phyloP scores from a whole-genome alignment of 2,329 filamentous ascomycete genomes.

The Trichoderma oligosporum region DNA sequence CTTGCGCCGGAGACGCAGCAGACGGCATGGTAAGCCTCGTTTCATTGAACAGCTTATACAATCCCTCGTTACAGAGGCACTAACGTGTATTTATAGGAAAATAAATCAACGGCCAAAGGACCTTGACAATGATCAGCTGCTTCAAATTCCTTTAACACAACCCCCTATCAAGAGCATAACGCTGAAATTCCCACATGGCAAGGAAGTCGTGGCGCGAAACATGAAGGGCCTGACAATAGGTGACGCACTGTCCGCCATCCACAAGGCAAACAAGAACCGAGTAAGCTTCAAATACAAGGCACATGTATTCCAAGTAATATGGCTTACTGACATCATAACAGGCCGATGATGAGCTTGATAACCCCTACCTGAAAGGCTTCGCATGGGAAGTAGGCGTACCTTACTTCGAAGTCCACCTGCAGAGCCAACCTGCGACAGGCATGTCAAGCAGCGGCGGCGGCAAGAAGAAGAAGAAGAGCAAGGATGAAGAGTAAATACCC shows the following conservation, averaged over 20 bases:
- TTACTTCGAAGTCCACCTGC: slow-evolving; percentile 79
- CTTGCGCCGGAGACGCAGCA: slow-evolving; percentile 81
- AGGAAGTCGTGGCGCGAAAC: slow-evolving; percentile 82
- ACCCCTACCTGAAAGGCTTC: slow-evolving; percentile 86
- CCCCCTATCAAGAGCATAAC: slow-evolving; percentile 93
- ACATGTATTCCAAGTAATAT: not conserved
- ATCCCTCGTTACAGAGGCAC: not conserved
- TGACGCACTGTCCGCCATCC: slow-evolving; percentile 89
- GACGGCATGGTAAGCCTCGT: slow-evolving; percentile 71
- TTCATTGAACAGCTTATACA: not conserved
- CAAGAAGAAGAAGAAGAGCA: slow-evolving; percentile 72
- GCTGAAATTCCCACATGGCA: slow-evolving; percentile 82
- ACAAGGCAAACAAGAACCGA: slow-evolving; percentile 97
- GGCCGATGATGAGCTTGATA: slow-evolving; percentile 87
- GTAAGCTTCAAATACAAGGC: slow-evolving; percentile 46
- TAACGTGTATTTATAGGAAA: slow-evolving; percentile 59
- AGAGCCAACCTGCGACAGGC: slow-evolving; percentile 58
- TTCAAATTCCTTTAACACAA: slow-evolving; percentile 75
- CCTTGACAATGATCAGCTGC: slow-evolving; percentile 77
- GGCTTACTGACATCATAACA: slow-evolving; percentile 36
- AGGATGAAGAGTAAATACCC: slow-evolving; percentile 44
- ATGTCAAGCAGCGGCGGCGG: slow-evolving; percentile 38
- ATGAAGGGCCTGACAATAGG: slow-evolving; percentile 95
- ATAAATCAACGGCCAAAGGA: slow-evolving; percentile 79
- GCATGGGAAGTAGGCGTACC: slow-evolving; percentile 96